Conservation (phyloP, 257 asterid species). For the Gynochthodes officinalis region DNA sequence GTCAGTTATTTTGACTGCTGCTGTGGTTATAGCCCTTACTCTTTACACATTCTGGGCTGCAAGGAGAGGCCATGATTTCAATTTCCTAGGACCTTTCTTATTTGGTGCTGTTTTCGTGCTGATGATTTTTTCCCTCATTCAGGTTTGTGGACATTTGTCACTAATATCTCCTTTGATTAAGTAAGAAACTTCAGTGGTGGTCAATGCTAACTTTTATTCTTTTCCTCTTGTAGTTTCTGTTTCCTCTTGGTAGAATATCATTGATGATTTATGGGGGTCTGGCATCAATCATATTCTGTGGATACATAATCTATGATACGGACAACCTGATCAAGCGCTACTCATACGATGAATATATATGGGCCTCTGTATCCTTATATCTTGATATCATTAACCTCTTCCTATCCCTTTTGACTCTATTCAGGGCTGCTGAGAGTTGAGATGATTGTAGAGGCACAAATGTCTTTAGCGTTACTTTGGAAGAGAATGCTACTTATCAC, state of each 20-base stretch:
- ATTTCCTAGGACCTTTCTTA: constrained; percentile 49
- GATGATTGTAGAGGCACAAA: background rate
- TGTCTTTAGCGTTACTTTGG: background rate
- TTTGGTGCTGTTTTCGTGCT: constrained; percentile 37
- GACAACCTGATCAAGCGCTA: constrained; percentile 45
- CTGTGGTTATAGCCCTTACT: constrained; percentile 52
- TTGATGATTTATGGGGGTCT: constrained; percentile 39
- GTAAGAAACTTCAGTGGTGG: no score
- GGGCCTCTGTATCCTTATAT: constrained; percentile 55
- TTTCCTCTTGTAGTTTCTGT: constrained; percentile 41
- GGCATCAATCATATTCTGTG: constrained; percentile 37
- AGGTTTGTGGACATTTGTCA: constrained; percentile 31
- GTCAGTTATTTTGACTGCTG: constrained; percentile 40
- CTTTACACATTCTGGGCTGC: constrained; percentile 79
- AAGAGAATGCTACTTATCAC: background rate
- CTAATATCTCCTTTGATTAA: background rate
- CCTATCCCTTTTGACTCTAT: constrained; percentile 26
- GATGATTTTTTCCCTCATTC: constrained; percentile 34
- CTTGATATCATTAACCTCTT: constrained; percentile 56
- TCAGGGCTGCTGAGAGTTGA: constrained; percentile 32
- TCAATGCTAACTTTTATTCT: background rate
- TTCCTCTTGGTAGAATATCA: constrained; percentile 45
- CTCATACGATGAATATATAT: constrained; percentile 49
- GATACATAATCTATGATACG: constrained; percentile 49
- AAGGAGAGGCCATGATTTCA: constrained; percentile 54